Conservation (phyloP, 23 red algal genomes). For the Rhodosorus marinus region DNA sequence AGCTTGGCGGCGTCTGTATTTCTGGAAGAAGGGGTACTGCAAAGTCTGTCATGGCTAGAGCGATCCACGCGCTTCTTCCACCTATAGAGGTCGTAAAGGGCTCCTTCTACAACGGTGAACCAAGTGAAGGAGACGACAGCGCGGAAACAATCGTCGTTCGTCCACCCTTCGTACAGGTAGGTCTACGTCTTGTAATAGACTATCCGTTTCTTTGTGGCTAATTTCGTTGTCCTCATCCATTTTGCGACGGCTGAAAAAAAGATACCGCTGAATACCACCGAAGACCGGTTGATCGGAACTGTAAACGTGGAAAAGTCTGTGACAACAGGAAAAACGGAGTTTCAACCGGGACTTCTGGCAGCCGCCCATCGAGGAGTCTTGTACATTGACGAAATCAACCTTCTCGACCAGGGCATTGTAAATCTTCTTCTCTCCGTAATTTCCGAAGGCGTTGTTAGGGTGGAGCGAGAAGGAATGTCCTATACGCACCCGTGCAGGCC, state of each 20-base stretch:
- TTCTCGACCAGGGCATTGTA: constrained; percentile 74
- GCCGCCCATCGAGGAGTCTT: constrained; percentile 84
- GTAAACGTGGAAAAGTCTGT: constrained; percentile 82
- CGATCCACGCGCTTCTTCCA: constrained; percentile 77
- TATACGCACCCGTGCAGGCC: constrained; percentile 57
- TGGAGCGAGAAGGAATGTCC: constrained; percentile 87
- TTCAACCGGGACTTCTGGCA: constrained; percentile 93
- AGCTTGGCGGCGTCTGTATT: constrained; percentile 58
- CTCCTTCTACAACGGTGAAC: constrained; percentile 52
- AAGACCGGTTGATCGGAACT: constrained; percentile 85
- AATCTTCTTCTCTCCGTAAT: constrained; percentile 80
- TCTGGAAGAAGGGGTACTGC: constrained; percentile 77
- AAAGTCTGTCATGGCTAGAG: constrained; percentile 87
- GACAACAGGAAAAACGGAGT: constrained; percentile 41
- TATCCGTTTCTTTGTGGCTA: too few species aligned
- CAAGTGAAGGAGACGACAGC: not conserved
- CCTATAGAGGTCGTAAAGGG: constrained; percentile 82
- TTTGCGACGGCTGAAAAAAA: too few species aligned
- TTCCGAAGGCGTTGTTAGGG: constrained; percentile 44
- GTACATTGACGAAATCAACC: constrained; percentile 98
- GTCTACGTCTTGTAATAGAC: too few species aligned
- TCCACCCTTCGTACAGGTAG: constrained; percentile 89
- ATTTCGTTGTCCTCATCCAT: too few species aligned
- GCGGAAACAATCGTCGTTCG: constrained; percentile 26
- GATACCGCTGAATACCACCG: constrained; percentile 85